Percentiles rank a stretch among this genome's conserved stretches.
Evolutionary conservation across 2,329 filamentous ascomycete species (phyloP).

Genomic region (Ascochyta fabae): DNA sequence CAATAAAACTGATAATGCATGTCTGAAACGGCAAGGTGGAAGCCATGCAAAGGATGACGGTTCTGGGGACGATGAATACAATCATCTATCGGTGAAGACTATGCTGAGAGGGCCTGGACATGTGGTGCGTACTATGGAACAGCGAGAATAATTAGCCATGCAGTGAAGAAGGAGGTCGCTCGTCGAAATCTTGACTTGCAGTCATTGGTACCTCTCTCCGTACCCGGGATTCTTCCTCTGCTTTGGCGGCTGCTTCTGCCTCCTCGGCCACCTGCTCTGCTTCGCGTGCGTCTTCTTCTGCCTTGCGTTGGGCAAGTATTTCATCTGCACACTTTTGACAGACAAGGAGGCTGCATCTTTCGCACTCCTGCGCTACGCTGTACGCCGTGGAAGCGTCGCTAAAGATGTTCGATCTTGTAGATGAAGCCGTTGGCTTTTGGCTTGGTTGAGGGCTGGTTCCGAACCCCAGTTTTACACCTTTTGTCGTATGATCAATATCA

Average conservation of each 20-base stretch:
- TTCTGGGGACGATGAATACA: too few relatives aligned
- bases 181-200: neutral
- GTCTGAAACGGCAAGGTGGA: too few relatives aligned
- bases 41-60: too few relatives aligned
- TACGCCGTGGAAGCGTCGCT: conserved; percentile 8
- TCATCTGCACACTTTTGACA: conserved; percentile 32
- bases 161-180: too few relatives aligned
- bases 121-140: too few relatives aligned
- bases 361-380: conserved; percentile 37
- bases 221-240: neutral
- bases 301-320: conserved; percentile 1
- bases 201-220: neutral
- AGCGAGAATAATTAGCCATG: too few relatives aligned
- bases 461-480: neutral
- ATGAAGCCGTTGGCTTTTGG: neutral
- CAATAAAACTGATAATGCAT: too few relatives aligned
- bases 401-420: neutral
- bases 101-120: too few relatives aligned
- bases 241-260: neutral
- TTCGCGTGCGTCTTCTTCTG: neutral
- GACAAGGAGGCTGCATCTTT: conserved; percentile 28
- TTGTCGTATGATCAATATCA: neutral
- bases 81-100: too few relatives aligned
- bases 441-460: neutral
- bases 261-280: neutral